Conservation (phyloP, 2,329 filamentous ascomycete genomes). For the Bipolaris oryzae region DNA sequence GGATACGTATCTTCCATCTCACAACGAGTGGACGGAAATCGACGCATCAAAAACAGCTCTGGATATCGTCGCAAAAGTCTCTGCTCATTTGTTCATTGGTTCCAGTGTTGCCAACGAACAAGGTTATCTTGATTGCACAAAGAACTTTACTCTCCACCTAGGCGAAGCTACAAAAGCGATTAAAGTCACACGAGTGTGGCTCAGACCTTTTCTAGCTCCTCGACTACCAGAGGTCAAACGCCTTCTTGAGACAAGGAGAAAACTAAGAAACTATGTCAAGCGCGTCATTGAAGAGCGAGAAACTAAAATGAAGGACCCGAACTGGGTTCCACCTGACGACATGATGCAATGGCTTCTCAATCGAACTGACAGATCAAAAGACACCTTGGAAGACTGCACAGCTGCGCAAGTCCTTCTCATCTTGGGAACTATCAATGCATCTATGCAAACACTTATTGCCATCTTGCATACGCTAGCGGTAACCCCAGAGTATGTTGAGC, state of each 20-base stretch:
- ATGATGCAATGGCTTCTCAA: conserved; percentile 48
- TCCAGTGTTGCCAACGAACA: conserved; percentile 35
- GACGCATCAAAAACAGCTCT: conserved; percentile 32
- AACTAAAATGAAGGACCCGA: conserved; percentile 30
- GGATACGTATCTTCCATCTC: conserved; percentile 31
- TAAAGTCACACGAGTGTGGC: conserved; percentile 32
- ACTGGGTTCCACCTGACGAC: conserved; percentile 43
- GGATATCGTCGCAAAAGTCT: conserved; percentile 43
- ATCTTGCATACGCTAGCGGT: conserved; percentile 40
- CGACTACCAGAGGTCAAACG: conserved; percentile 32
- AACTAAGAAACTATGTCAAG: conserved; percentile 20
- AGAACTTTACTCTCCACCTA: conserved; percentile 40
- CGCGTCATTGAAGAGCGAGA: conserved; percentile 37
- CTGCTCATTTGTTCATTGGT: conserved; percentile 43
- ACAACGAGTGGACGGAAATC: conserved; percentile 41
- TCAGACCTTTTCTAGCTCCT: conserved; percentile 31
- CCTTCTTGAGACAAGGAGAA: conserved; percentile 23
- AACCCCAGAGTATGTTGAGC: conserved; percentile 50
- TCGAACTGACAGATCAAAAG: conserved; percentile 10
- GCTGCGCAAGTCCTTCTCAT: conserved; percentile 31
- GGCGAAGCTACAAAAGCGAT: conserved; percentile 35
- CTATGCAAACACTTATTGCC: conserved; percentile 31
- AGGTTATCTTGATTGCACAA: conserved; percentile 35
- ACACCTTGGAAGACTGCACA: conserved; percentile 10
- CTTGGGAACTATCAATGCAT: conserved; percentile 40